These are phyloP conservation scores for Argentina anserina DNA, from an alignment of 306 rosid genomes.

Conservation along the genomic window DNA sequence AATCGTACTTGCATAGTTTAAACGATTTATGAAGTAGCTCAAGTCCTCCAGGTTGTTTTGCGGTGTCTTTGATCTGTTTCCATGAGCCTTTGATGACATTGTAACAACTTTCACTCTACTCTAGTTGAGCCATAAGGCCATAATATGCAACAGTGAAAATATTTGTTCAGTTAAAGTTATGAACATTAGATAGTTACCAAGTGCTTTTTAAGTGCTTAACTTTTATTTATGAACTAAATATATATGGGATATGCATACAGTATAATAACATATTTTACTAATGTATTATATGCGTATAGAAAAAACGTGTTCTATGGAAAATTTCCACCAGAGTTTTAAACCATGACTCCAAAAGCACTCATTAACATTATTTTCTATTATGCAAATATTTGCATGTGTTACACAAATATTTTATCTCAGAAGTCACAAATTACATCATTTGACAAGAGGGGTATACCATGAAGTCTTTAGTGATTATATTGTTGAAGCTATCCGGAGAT, in stretches of 20 bases:
- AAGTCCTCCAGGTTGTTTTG: slow-evolving; percentile 30
- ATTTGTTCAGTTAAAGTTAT: background rate
- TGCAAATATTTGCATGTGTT: background rate
- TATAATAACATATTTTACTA: too few relatives aligned
- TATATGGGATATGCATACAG: too few relatives aligned
- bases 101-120: slow-evolving; percentile 77
- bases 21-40: slow-evolving; percentile 50
- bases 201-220: too few relatives aligned
- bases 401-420: background rate
- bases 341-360: background rate
- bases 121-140: slow-evolving; percentile 22
- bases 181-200: background rate
- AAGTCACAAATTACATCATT: background rate
- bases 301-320: too few relatives aligned
- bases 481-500: slow-evolving; percentile 52
- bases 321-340: too few relatives aligned
- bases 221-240: too few relatives aligned
- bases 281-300: too few relatives aligned
- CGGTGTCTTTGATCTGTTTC: slow-evolving; percentile 39
- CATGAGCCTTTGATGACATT: slow-evolving; percentile 61
- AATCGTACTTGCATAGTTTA: slow-evolving; percentile 58
- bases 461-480: slow-evolving; percentile 56
- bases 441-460: slow-evolving; percentile 45
- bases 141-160: background rate
- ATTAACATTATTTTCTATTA: background rate